These are phyloP conservation scores for Simplicillium aogashimaense DNA, from an alignment of 2,329 filamentous ascomycete species.

Conservation along the genomic window DNA sequence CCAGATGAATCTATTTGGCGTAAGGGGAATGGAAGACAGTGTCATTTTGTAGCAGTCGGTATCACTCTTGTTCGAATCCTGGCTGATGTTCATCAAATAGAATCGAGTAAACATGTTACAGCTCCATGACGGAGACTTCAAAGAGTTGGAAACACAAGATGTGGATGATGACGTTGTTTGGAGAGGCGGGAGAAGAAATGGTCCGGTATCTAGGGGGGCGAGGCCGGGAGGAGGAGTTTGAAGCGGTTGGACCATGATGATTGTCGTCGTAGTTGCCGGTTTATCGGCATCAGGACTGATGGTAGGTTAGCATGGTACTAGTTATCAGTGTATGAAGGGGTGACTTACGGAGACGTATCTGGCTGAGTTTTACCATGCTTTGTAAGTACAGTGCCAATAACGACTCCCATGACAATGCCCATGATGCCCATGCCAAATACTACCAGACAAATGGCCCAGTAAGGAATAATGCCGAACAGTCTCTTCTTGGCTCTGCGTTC, in stretches of 20 bases:
- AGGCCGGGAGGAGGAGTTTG: slow-evolving; percentile 39
- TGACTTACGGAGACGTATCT: too few relatives aligned
- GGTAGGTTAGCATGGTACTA: too few relatives aligned
- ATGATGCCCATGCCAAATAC: slow-evolving; percentile 38
- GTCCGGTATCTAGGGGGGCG: slow-evolving; percentile 42
- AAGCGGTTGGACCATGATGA: slow-evolving; percentile 40
- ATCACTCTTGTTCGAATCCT: slow-evolving; percentile 13
- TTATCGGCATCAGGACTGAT: slow-evolving; percentile 6
- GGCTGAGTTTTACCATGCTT: too few relatives aligned
- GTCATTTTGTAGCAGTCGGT: slow-evolving; percentile 29
- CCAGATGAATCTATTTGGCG: slow-evolving; percentile 32
- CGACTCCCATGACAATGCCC: slow-evolving; percentile 45
- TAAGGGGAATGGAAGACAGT: slow-evolving; percentile 27
- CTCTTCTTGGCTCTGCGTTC: slow-evolving; percentile 42
- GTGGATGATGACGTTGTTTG: slow-evolving; percentile 37
- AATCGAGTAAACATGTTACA: slow-evolving; percentile 43
- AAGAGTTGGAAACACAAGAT: slow-evolving; percentile 46
- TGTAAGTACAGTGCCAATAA: slow-evolving; percentile 37
- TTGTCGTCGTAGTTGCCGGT: slow-evolving; percentile 22
- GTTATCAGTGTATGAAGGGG: too few relatives aligned
- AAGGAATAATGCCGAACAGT: slow-evolving; percentile 48
- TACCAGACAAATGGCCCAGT: slow-evolving; percentile 49
- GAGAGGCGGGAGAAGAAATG: slow-evolving; percentile 45
- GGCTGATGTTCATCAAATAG: slow-evolving; percentile 31
- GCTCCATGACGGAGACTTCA: slow-evolving; percentile 50